Percentiles rank a stretch among this genome's conserved stretches.
Conservation (phyloP, 192 early-diverging fungal species). For the Lobosporangium transversale region DNA sequence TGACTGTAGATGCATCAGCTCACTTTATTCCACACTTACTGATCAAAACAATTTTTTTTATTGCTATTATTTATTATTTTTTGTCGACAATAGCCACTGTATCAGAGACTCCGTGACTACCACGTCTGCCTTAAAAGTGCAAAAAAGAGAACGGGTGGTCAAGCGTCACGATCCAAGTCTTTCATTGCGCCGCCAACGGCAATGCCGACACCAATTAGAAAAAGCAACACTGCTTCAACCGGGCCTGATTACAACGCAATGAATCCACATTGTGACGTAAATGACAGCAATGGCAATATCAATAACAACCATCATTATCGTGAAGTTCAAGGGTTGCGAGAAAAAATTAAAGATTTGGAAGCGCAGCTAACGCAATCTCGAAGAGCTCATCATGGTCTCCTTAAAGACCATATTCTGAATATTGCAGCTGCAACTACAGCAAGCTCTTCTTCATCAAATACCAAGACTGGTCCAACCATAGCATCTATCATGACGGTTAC, state of each 20-base stretch:
- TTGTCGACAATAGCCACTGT: conserved; percentile 7
- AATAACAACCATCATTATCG: not conserved
- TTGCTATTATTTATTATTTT: not conserved
- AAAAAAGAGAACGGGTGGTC: not conserved
- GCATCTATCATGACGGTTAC: not conserved
- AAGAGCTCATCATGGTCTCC: conserved; percentile 18
- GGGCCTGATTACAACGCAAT: not conserved
- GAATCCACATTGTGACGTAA: not conserved
- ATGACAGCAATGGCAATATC: not conserved
- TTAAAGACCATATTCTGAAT: conserved; percentile 31
- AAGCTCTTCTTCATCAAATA: no score
- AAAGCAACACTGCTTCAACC: not conserved
- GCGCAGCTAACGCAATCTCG: conserved; percentile 21
- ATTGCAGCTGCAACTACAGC: not conserved
- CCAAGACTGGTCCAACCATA: no score
- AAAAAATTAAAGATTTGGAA: conserved; percentile 18
- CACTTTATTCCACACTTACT: not conserved
- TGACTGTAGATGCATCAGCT: no score
- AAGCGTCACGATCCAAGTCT: not conserved
- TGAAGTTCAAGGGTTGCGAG: not conserved
- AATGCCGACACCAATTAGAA: not conserved
- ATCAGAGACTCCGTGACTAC: conserved; percentile 24
- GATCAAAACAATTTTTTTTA: not conserved
- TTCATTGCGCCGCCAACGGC: not conserved
- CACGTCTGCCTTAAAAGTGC: conserved; percentile 27